Base-by-base conservation (phyloP, 345 rosid species). In the Heritiera littoralis region DNA sequence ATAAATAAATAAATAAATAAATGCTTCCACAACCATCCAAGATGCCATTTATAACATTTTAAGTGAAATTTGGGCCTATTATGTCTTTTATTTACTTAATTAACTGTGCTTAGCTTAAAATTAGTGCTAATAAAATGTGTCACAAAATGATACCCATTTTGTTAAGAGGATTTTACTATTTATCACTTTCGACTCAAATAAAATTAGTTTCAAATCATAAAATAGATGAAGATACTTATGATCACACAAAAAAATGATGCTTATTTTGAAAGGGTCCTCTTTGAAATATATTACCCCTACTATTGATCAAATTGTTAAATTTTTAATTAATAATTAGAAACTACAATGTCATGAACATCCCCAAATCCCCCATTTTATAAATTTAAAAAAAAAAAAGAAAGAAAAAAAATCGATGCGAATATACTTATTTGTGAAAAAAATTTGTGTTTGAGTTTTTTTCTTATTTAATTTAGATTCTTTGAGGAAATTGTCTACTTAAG, bases 1-100 rank as follows among this genome's bases (percentile, higher is more conserved):
- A 35, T 35, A 23, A 23, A 23, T 23, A 23, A 35, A 35, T 0
- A 23, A 23, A 23, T 23, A 23, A 35, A 35, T 0, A 35, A 35
- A 35, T 35, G 38, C 38, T 35, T 46, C 77, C 79, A 68, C 58
- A 72, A 54, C 77, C 70, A 45, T 78, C 66, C 49, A 46, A 70
- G 61, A 58, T 79, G 85, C 79, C 80, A 6, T 7, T 8, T 9
- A 58, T 54, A 72, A 78, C 83, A 74, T 28, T 63, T 72, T 87
- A 85, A 84, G 85, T 86, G 89, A 75, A 80, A 64, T 74, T 82
- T 64, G 85, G 85, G 79, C 85, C 88, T 79, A 51, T 48, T 32
- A 12, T 38, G 40, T 15, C 41, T 0, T 0, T 48, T 52, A 52
- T 52, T 3, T 52, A 49, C 12, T 13, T 52, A 17, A 66, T 41